phyloP scores from a whole-genome alignment of 176 grass and related monocot genomes.

The Cenchrus americanus region DNA sequence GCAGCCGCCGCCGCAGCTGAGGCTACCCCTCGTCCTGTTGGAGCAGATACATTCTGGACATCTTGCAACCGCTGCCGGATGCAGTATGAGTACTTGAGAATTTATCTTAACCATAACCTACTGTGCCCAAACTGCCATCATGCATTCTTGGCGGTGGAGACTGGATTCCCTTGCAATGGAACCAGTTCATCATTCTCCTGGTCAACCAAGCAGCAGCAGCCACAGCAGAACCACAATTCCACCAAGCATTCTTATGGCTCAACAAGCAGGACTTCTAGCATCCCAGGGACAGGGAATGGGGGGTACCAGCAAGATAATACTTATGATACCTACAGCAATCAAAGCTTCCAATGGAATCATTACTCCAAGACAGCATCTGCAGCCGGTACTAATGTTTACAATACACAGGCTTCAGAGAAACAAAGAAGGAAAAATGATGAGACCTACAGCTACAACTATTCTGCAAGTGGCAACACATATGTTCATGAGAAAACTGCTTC shows the following conservation, averaged over 20 bases:
- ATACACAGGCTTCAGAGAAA: slow-evolving; percentile 46
- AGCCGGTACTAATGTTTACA: slow-evolving; percentile 50
- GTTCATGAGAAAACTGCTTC: slow-evolving; percentile 49
- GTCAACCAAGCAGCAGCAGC: slow-evolving; percentile 59
- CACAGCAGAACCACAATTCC: slow-evolving; percentile 50
- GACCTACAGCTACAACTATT: slow-evolving; percentile 49
- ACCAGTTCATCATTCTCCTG: slow-evolving; percentile 62
- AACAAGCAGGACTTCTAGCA: slow-evolving; percentile 55
- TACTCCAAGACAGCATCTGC: slow-evolving; percentile 48
- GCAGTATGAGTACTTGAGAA: slow-evolving; percentile 94
- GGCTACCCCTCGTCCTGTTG: slow-evolving; percentile 48
- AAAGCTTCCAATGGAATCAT: slow-evolving; percentile 65
- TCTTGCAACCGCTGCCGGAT: slow-evolving; percentile 89
- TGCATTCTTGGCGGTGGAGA: slow-evolving; percentile 85
- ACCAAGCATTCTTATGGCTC: slow-evolving; percentile 60
- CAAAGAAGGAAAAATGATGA: slow-evolving; percentile 54
- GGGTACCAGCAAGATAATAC: slow-evolving; percentile 62
- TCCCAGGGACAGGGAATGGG: slow-evolving; percentile 53
- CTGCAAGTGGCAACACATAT: slow-evolving; percentile 43
- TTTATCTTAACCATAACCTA: slow-evolving; percentile 93
- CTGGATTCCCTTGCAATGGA: slow-evolving; percentile 71
- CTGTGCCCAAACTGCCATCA: slow-evolving; percentile 90
- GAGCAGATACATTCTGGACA: slow-evolving; percentile 85
- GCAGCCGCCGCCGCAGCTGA: slow-evolving; percentile 39
- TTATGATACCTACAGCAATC: slow-evolving; percentile 66